Percentiles rank a stretch among this genome's conserved stretches.
These are phyloP conservation scores for Dendrocalamus sinicus DNA, from an alignment of 176 grass and related monocot species.

Conservation along the genomic window DNA sequence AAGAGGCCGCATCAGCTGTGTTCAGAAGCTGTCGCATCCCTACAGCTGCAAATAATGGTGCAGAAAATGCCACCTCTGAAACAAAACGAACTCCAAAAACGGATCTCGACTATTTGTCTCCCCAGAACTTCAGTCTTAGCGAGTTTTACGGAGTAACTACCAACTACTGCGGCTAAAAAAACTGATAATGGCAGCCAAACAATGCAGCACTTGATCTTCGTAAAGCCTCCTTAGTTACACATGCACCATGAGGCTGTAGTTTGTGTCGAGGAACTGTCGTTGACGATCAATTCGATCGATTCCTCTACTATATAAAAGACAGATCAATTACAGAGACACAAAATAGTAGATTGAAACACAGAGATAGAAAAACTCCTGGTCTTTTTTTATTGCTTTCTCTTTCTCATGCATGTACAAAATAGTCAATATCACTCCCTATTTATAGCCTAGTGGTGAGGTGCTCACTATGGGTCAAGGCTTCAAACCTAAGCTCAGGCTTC, in stretches of 20 bases:
- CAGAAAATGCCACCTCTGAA: slow-evolving; percentile 48
- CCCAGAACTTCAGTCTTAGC: not conserved
- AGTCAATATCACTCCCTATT: no score
- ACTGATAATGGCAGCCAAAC: not conserved
- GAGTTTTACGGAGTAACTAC: not conserved
- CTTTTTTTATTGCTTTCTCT: no score
- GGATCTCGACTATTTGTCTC: slow-evolving; percentile 51
- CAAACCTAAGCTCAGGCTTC: no score
- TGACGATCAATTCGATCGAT: no score
- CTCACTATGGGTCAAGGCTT: no score
- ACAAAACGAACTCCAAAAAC: slow-evolving; percentile 60
- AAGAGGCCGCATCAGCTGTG: slow-evolving; percentile 43
- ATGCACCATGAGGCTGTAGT: not conserved
- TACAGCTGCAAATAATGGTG: slow-evolving; percentile 23
- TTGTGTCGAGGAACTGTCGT: no score
- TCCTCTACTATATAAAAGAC: no score
- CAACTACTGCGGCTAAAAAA: not conserved
- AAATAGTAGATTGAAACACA: no score
- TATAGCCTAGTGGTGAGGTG: no score
- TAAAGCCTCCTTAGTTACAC: not conserved
- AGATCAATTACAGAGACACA: no score
- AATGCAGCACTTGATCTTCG: not conserved
- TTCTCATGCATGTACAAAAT: no score
- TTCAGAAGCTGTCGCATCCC: slow-evolving; percentile 47
- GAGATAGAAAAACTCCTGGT: no score